Evolutionary conservation across 495 filamentous ascomycete genomes (phyloP).

Genomic region (Mytilinidion resinicola): DNA sequence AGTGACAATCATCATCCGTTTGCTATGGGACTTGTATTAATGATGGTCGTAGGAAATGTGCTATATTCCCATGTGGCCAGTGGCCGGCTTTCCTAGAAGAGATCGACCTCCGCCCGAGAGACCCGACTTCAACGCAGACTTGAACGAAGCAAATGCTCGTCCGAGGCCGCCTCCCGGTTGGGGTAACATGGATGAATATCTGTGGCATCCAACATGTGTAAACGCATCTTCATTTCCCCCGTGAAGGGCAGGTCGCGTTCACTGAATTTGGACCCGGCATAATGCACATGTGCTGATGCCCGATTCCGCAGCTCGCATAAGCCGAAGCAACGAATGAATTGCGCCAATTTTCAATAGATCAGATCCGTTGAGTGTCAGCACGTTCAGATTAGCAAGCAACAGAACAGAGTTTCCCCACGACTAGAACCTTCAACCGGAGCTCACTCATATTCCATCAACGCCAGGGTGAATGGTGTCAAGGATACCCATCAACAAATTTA

Average conservation of each 20-base stretch:
- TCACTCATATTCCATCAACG: too few species aligned
- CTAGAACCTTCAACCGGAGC: too few species aligned
- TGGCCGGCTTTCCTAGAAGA: background rate
- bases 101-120: background rate
- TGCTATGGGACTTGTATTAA: background rate
- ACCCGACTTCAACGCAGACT: background rate
- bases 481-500: too few species aligned
- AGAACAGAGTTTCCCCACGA: too few species aligned
- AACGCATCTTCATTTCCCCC: conserved; percentile 12
- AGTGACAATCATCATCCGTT: background rate
- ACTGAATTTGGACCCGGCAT: too few species aligned
- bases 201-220: conserved; percentile 16
- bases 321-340: too few species aligned
- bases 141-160: background rate
- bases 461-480: too few species aligned
- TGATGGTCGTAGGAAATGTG: conserved; percentile 27
- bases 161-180: background rate
- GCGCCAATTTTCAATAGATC: too few species aligned
- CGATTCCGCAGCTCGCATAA: too few species aligned
- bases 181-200: conserved; percentile 2
- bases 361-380: too few species aligned
- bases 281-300: too few species aligned
- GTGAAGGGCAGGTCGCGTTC: background rate
- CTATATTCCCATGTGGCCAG: conserved; percentile 39
- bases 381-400: too few species aligned